Percentiles rank a stretch among this genome's conserved stretches.
Conservation (phyloP, 345 rosid genomes). For the Salix brachista region DNA sequence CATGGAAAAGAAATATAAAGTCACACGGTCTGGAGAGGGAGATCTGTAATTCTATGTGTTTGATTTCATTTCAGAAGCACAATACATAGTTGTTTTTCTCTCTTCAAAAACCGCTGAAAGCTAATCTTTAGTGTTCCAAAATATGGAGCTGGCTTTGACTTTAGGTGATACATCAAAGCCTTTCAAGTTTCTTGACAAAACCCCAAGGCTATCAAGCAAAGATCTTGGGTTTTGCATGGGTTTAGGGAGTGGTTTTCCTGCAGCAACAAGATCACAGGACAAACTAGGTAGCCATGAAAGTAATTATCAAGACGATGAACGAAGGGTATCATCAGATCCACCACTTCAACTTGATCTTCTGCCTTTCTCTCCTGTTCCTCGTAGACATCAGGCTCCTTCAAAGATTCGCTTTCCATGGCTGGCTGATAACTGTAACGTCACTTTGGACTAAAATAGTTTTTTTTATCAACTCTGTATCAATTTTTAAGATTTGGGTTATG, state of each 20-base stretch:
- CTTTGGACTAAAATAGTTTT: not conserved
- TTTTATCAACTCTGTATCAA: not conserved
- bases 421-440: constrained; percentile 37
- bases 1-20: constrained; percentile 1
- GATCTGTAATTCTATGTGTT: not conserved
- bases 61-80: not conserved
- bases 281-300: constrained; percentile 8
- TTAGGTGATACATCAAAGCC: constrained; percentile 69
- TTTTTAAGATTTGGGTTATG: not conserved
- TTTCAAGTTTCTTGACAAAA: constrained; percentile 55
- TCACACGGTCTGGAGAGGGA: not conserved
- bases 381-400: constrained; percentile 20
- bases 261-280: constrained; percentile 21
- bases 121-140: not conserved
- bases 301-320: constrained; percentile 6
- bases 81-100: not conserved
- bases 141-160: constrained; percentile 87
- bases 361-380: constrained; percentile 56
- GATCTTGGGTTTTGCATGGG: constrained; percentile 72
- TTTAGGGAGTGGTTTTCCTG: constrained; percentile 32
- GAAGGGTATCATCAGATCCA: constrained; percentile 43
- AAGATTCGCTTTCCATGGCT: constrained; percentile 77
- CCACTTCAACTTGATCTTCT: constrained; percentile 67
- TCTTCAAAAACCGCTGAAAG: not conserved
- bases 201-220: constrained; percentile 32